Percentiles rank a stretch among this genome's conserved stretches.
Conservation (phyloP, 73 alveolate genomes). For the Paramecium tetraurelia region DNA sequence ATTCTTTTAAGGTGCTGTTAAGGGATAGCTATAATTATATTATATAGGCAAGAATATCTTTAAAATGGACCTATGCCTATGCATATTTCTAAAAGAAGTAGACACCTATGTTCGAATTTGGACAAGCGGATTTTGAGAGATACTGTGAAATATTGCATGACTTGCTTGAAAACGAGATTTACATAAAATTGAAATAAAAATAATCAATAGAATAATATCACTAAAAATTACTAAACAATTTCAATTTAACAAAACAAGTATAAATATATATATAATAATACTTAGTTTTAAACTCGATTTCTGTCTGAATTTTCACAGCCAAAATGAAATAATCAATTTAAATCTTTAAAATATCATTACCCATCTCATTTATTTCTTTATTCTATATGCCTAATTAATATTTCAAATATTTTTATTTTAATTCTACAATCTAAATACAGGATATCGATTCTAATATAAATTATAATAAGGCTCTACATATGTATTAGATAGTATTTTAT, state of each 20-base stretch:
- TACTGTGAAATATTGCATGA: slow-evolving; percentile 45
- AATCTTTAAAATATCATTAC: not conserved
- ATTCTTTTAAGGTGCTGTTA: not conserved
- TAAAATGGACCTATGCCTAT: slow-evolving; percentile 58
- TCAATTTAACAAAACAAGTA: not conserved
- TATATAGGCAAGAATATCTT: slow-evolving; percentile 41
- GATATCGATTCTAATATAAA: too few relatives aligned
- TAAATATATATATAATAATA: not conserved
- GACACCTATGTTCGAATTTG: slow-evolving; percentile 36
- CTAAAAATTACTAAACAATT: not conserved
- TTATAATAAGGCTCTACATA: too few relatives aligned
- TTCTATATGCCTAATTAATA: too few relatives aligned
- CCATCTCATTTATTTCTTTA: not conserved
- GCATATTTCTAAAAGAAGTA: slow-evolving; percentile 18
- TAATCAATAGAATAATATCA: not conserved
- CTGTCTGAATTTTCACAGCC: not conserved
- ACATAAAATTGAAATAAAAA: not conserved
- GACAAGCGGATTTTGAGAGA: slow-evolving; percentile 48
- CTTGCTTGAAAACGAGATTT: not conserved
- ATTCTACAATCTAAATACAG: not conserved
- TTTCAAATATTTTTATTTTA: not conserved
- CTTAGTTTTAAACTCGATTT: not conserved
- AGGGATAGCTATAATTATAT: slow-evolving; percentile 34
- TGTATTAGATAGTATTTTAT: too few relatives aligned
- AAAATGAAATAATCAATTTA: not conserved